These are phyloP conservation scores for Chaetomium sp. DNA, from an alignment of 2,329 filamentous ascomycete genomes.

Conservation along the genomic window DNA sequence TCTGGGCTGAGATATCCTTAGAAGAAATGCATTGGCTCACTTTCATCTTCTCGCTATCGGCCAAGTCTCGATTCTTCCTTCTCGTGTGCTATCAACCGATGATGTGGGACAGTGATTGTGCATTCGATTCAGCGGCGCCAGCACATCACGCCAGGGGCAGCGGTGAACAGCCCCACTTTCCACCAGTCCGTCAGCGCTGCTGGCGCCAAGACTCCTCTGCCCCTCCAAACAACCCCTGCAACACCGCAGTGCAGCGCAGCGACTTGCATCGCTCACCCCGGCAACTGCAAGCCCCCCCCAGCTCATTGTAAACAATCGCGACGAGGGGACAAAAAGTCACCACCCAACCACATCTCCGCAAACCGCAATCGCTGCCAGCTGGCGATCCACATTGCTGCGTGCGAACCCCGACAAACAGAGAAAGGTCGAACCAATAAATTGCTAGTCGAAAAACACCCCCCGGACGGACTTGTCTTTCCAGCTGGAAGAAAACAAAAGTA, in stretches of 20 bases:
- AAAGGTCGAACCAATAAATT: background rate
- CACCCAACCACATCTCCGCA: background rate
- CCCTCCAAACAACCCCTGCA: conserved; percentile 6
- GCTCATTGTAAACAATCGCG: conserved; percentile 18
- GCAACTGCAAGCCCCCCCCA: conserved; percentile 18
- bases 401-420: background rate
- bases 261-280: conserved; percentile 12
- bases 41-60: too few relatives aligned
- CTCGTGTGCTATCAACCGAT: background rate
- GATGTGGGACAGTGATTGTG: background rate
- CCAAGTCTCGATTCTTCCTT: background rate
- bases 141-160: background rate
- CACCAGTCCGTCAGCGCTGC: conserved; percentile 5
- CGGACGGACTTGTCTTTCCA: background rate
- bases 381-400: background rate
- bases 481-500: background rate
- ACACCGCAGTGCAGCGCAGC: background rate
- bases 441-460: background rate
- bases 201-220: background rate
- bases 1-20: background rate
- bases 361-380: conserved; percentile 4
- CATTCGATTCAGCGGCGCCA: background rate
- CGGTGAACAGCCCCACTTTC: background rate
- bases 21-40: too few relatives aligned
- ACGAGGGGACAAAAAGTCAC: background rate